phyloP scores from a whole-genome alignment of 2,329 filamentous ascomycete species.

The Fusarium acutatum region DNA sequence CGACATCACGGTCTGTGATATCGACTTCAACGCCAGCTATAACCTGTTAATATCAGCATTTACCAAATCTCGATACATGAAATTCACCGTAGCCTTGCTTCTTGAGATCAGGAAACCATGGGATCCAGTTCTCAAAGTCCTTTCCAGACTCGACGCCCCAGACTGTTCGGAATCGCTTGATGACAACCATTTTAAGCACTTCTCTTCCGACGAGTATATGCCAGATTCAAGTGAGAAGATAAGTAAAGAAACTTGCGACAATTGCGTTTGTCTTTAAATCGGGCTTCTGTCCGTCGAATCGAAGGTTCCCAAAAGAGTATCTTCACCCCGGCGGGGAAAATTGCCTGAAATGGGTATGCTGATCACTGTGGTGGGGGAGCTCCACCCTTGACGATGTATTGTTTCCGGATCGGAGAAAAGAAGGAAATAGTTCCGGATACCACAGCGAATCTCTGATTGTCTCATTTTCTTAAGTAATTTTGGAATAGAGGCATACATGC shows the following conservation, averaged over 20 bases:
- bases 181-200: accelerated
- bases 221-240: accelerated
- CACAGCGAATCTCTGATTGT: accelerated
- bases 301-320: background rate
- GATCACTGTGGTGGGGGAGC: background rate
- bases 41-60: background rate
- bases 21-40: background rate
- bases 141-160: background rate
- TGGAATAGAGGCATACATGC: background rate
- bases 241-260: background rate
- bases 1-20: background rate
- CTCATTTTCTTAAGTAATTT: background rate
- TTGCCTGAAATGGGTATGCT: background rate
- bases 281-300: background rate
- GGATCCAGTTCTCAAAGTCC: background rate
- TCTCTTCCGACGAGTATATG: too few species aligned
- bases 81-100: too few species aligned
- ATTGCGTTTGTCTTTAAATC: background rate
- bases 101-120: background rate
- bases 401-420: background rate
- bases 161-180: background rate
- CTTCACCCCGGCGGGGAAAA: background rate
- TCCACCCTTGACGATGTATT: accelerated
- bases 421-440: background rate
- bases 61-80: too few species aligned